These are phyloP conservation scores for Annulohypoxylon nitens DNA, from an alignment of 495 filamentous ascomycete genomes.

Conservation along the genomic window DNA sequence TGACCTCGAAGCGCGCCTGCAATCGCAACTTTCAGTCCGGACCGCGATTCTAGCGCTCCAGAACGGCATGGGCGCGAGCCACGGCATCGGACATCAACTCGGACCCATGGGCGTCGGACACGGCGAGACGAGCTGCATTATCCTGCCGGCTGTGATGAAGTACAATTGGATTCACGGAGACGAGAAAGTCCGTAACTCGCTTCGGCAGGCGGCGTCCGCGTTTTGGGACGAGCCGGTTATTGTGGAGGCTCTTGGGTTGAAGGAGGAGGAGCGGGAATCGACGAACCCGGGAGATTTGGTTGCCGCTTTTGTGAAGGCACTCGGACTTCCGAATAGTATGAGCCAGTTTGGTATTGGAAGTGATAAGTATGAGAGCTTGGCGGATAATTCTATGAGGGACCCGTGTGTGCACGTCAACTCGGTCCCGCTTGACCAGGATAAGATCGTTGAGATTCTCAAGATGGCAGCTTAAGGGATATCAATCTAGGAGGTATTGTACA, in stretches of 20 bases:
- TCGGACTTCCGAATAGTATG: slow-evolving; percentile 52
- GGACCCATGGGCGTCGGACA: slow-evolving; percentile 74
- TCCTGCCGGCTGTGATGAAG: slow-evolving; percentile 71
- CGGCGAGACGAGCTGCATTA: slow-evolving; percentile 75
- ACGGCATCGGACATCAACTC: slow-evolving; percentile 77
- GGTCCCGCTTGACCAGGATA: slow-evolving; percentile 50
- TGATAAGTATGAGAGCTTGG: slow-evolving; percentile 52
- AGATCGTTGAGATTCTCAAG: slow-evolving; percentile 54
- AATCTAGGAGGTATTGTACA: too few species aligned
- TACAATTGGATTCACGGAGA: slow-evolving; percentile 62
- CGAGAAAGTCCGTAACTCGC: slow-evolving; percentile 59
- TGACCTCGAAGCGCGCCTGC: slow-evolving; percentile 63
- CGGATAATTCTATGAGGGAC: slow-evolving; percentile 55
- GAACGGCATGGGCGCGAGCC: slow-evolving; percentile 64
- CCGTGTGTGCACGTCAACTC: slow-evolving; percentile 55
- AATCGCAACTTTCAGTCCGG: slow-evolving; percentile 51
- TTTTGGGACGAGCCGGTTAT: slow-evolving; percentile 64
- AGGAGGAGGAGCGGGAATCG: slow-evolving; percentile 52
- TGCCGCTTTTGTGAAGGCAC: slow-evolving; percentile 49
- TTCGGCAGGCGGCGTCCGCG: slow-evolving; percentile 61
- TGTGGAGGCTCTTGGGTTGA: slow-evolving; percentile 55
- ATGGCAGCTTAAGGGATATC: slow-evolving; percentile 40
- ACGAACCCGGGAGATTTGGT: slow-evolving; percentile 52
- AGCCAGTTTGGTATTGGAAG: slow-evolving; percentile 53
- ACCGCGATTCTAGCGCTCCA: slow-evolving; percentile 45